Evolutionary conservation across 768 basidiomycete species (phyloP).

Genomic region (Hortiboletus campestris): DNA sequence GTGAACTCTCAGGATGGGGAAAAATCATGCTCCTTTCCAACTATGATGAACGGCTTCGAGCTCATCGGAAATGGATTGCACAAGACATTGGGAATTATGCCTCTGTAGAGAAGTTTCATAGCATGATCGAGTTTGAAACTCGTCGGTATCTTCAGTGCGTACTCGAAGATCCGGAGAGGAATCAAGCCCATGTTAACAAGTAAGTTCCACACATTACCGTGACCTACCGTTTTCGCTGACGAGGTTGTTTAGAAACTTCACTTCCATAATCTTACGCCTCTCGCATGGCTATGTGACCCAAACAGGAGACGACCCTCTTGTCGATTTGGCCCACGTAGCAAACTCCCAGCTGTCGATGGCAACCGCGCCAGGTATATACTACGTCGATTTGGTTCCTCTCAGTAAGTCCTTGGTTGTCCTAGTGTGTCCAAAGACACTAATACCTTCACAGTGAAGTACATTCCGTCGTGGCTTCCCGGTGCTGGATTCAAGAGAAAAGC

Average conservation of each 20-base stretch:
- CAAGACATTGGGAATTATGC: slow-evolving; percentile 7
- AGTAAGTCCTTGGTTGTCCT: slow-evolving; percentile 3
- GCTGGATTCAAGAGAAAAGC: slow-evolving; percentile 18
- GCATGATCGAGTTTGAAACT: slow-evolving; percentile 1
- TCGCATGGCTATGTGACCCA: slow-evolving; percentile 41
- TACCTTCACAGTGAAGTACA: slow-evolving; percentile 21
- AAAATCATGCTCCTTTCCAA: slow-evolving; percentile 19
- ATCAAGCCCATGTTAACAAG: slow-evolving; percentile 1
- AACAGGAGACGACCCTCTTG: slow-evolving; percentile 37
- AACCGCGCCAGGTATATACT: slow-evolving; percentile 3
- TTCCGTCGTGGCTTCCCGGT: slow-evolving; percentile 25
- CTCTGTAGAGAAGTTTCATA: background rate
- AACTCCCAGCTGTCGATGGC: slow-evolving; percentile 20
- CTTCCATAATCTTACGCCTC: slow-evolving; percentile 33
- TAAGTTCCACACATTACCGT: background rate
- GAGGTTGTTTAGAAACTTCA: background rate
- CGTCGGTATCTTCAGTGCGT: background rate
- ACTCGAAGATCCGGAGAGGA: background rate
- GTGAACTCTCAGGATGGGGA: slow-evolving; percentile 21
- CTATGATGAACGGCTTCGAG: slow-evolving; percentile 12
- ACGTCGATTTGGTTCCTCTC: slow-evolving; percentile 19
- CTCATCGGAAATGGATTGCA: slow-evolving; percentile 18
- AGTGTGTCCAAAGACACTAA: background rate
- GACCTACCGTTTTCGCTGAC: background rate
- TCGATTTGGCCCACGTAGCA: slow-evolving; percentile 29